Base-by-base conservation (phyloP, 805 yeast species). In the Torulaspora franciscae region DNA sequence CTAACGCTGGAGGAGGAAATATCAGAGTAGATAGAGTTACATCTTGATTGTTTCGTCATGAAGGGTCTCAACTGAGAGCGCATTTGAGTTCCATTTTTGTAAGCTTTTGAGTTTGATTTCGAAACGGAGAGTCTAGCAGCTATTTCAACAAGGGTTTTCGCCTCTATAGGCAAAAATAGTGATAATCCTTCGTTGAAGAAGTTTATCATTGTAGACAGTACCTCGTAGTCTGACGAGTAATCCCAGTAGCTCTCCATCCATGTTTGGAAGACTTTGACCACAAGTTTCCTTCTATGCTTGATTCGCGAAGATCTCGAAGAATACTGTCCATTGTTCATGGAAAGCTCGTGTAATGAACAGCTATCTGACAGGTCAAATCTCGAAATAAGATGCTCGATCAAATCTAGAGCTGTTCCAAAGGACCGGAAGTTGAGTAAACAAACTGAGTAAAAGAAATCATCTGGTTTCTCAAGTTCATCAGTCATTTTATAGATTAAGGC, bases 221-320 rank as follows among this genome's bases (percentile, higher is more conserved):
- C 68, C 22, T 64, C 66, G 49, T 75, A 76, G 61, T 89, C 95
- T 14, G 57, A 58, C 34, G 74, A 71, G 38, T 76, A 77, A 50
- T 81, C 78, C 96, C 96, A 91, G 61, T 84, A 89, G 41, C 93
- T 82, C 63, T 88, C 95, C 63, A 91, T 67, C 99, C 99, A 91
- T 28, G 78, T 69, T 61, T 80, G 85, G 59, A 89, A 77, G 62
- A 83, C 72, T 51, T 76, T 78, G 52, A 83, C 79, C 32, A 88
- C 80, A 37, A 83, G 65, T 49, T 79, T 77, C 58, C 91, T 70
- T 61, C 93, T 74, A 50, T 74, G 80, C 55, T 76, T 79, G 32
- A 78, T 51, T 51, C 73, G 67, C 14, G 75, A 68, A 46, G 74
- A 69, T 51, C 65, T 48, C 15, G 74, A 66, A 2, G 76, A 67